Evolutionary conservation across 2,329 filamentous ascomycete genomes (phyloP).

Genomic region (Trichoderma sp.): DNA sequence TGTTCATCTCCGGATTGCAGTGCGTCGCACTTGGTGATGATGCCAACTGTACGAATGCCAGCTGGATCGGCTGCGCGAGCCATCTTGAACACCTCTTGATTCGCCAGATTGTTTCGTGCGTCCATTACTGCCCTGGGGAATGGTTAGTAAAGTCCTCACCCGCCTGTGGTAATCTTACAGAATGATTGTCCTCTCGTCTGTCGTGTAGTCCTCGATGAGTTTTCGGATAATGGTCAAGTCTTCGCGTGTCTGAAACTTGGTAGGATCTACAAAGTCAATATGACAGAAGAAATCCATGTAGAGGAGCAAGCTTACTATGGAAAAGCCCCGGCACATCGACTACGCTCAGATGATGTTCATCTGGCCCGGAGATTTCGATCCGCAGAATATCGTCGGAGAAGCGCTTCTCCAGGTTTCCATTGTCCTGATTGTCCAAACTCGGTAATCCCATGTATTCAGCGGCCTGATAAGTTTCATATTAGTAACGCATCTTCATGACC

Average conservation of each 20-base stretch:
- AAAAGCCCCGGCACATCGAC: too few relatives aligned
- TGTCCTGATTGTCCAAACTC: too few relatives aligned
- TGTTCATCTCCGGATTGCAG: neutral
- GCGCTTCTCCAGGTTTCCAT: too few relatives aligned
- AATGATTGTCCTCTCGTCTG: neutral
- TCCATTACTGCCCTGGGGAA: neutral
- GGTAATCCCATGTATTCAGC: too few relatives aligned
- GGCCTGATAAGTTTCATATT: too few relatives aligned
- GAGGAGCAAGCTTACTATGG: too few relatives aligned
- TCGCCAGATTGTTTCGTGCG: neutral
- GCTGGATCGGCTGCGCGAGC: neutral
- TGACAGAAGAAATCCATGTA: neutral
- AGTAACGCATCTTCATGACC: too few relatives aligned
- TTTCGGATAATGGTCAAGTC: neutral
- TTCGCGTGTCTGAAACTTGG: neutral
- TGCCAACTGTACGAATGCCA: neutral
- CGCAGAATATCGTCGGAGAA: too few relatives aligned
- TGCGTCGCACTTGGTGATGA: conserved; percentile 1
- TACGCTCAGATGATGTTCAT: too few relatives aligned
- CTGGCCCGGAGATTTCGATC: too few relatives aligned
- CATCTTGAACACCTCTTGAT: conserved; percentile 2
- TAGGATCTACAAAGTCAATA: neutral
- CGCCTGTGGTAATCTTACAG: neutral
- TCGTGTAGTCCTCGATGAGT: neutral
- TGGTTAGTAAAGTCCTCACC: neutral